phyloP scores from a whole-genome alignment of 116 monocot genomes.

The Posidonia oceanica region DNA sequence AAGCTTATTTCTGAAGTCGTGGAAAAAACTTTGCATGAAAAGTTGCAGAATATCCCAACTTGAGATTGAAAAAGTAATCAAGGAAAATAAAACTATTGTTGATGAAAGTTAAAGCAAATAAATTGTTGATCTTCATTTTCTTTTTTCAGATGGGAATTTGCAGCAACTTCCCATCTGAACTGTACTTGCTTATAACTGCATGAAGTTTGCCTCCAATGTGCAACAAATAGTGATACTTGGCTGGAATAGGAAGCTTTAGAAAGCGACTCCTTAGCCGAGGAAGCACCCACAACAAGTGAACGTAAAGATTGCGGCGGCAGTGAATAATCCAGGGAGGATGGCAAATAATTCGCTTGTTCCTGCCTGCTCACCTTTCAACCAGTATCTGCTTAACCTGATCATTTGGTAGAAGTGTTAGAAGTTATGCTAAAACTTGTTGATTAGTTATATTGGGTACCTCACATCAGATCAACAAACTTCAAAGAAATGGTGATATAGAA shows the following conservation, averaged over 20 bases:
- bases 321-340: constrained; percentile 61
- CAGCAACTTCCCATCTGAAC: constrained; percentile 35
- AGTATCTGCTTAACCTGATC: constrained; percentile 61
- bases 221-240: constrained; percentile 27
- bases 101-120: constrained; percentile 29
- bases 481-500: no score
- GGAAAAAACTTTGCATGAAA: constrained; percentile 46
- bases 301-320: constrained; percentile 29
- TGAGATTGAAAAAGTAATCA: constrained; percentile 39
- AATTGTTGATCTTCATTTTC: constrained; percentile 3
- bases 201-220: constrained; percentile 41
- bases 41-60: constrained; percentile 45
- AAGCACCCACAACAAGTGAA: constrained; percentile 5
- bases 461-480: no score
- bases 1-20: constrained; percentile 53
- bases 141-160: no score
- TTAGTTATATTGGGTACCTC: no score
- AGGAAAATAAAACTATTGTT: constrained; percentile 45
- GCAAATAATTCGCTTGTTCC: constrained; percentile 61
- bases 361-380: constrained; percentile 87
- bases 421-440: no score
- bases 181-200: constrained; percentile 37
- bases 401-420: not conserved
- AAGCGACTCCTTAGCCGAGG: constrained; percentile 26
- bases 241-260: constrained; percentile 45